Percentiles rank a stretch among this genome's conserved stretches.
These are phyloP conservation scores for Verticillium longisporum DNA, from an alignment of 2,329 filamentous ascomycete genomes.

Conservation along the genomic window DNA sequence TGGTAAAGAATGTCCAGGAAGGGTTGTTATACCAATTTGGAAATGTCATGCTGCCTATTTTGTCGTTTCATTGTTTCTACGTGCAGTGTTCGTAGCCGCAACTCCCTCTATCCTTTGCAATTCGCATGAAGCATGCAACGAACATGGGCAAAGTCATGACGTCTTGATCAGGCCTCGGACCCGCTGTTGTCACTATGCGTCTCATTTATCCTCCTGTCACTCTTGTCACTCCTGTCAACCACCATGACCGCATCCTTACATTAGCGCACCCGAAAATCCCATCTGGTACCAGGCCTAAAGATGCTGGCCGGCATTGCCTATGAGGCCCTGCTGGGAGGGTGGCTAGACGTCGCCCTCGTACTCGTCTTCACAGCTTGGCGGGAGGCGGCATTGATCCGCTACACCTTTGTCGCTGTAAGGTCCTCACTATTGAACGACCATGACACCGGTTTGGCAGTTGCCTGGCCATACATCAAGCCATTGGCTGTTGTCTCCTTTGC, in stretches of 20 bases:
- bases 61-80: no score
- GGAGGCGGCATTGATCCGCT: neutral
- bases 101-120: no score
- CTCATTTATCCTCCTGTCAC: neutral
- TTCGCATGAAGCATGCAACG: no score
- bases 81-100: no score
- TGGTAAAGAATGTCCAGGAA: no score
- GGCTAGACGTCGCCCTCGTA: conserved; percentile 17
- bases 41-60: no score
- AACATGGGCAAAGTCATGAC: neutral
- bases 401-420: neutral
- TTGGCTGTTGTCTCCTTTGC: neutral
- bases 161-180: neutral
- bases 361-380: conserved; percentile 16
- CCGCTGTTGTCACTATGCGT: neutral
- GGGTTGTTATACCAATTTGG: no score
- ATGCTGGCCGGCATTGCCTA: conserved; percentile 12
- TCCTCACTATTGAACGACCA: neutral
- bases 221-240: neutral
- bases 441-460: neutral
- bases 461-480: neutral
- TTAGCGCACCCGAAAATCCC: neutral
- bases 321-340: conserved; percentile 13
- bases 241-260: neutral
- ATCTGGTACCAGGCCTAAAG: neutral